A percentile compares a stretch with the other conserved stretches of the same genome.
Conservation (phyloP, 148 eudicot genomes). For the Amaranthus palmeri region DNA sequence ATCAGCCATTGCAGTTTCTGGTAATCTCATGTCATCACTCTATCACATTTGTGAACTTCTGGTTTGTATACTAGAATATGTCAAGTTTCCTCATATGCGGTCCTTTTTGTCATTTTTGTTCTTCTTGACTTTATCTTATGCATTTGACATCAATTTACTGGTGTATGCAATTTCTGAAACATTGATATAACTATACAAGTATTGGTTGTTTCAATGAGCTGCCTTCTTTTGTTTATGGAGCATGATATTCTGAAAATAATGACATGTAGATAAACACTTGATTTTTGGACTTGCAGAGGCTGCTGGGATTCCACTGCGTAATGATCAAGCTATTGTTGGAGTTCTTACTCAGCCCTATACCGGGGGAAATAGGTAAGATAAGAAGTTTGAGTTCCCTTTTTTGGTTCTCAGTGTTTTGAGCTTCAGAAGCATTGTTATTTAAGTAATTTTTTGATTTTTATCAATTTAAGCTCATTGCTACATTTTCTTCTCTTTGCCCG, state of each 20-base stretch:
- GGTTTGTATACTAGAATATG: not conserved
- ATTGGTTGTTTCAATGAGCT: not conserved
- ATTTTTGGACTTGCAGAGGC: conserved; percentile 52
- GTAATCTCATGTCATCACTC: conserved; percentile 39
- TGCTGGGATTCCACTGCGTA: conserved; percentile 51
- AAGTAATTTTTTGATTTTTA: no score
- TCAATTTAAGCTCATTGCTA: not conserved
- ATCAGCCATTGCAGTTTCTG: conserved; percentile 59
- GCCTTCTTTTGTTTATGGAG: not conserved
- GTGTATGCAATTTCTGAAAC: not conserved
- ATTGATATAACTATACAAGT: not conserved
- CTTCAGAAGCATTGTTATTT: conserved; percentile 15
- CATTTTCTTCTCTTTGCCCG: not conserved
- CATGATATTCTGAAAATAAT: not conserved
- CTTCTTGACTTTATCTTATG: not conserved
- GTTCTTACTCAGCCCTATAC: conserved; percentile 86
- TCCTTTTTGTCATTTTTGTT: not conserved
- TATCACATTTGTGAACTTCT: not conserved
- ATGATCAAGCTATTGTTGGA: conserved; percentile 69
- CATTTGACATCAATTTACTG: conserved; percentile 1
- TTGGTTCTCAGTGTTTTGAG: conserved; percentile 16
- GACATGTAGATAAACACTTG: not conserved
- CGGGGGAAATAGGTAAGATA: conserved; percentile 62
- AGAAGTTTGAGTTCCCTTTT: conserved; percentile 19
- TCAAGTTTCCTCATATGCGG: not conserved